Conservation (phyloP, 129 eudicot genomes). For the Pulicaria dysenterica region DNA sequence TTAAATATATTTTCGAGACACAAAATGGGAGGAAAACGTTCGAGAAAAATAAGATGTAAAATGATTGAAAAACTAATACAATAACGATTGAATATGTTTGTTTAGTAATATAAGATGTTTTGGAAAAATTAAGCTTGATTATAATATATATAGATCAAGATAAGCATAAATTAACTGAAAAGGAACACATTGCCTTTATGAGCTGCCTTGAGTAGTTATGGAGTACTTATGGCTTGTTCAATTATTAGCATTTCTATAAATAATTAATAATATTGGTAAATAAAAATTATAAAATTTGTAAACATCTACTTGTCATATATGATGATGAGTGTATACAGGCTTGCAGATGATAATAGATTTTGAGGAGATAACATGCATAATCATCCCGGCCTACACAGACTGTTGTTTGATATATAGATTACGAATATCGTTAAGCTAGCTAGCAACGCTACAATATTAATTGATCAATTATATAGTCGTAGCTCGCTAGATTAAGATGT, state of each 20-base stretch:
- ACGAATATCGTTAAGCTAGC: too few species aligned
- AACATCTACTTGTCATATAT: not conserved
- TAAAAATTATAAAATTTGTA: not conserved
- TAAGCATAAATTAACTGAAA: too few species aligned
- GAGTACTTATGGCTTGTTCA: too few species aligned
- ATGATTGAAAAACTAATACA: not conserved
- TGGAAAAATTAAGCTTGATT: not conserved
- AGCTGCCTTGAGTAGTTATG: conserved; percentile 25
- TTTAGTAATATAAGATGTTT: not conserved
- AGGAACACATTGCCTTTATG: too few species aligned
- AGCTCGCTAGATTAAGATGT: too few species aligned
- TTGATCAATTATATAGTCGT: too few species aligned
- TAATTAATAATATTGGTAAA: conserved; percentile 11
- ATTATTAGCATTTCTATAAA: not conserved
- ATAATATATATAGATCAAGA: not conserved
- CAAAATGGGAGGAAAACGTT: too few species aligned
- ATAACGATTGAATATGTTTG: not conserved
- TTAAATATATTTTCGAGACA: too few species aligned
- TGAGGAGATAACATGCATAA: too few species aligned
- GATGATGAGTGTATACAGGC: conserved; percentile 10
- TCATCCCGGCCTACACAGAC: too few species aligned
- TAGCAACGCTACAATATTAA: too few species aligned
- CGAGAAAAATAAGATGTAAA: not conserved
- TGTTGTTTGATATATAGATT: too few species aligned
- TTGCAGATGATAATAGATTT: conserved; percentile 14